Evolutionary conservation across 345 rosid genomes (phyloP), one percentile per base, ranked within the genome.

Genomic region (Anastatica hierochuntica): DNA sequence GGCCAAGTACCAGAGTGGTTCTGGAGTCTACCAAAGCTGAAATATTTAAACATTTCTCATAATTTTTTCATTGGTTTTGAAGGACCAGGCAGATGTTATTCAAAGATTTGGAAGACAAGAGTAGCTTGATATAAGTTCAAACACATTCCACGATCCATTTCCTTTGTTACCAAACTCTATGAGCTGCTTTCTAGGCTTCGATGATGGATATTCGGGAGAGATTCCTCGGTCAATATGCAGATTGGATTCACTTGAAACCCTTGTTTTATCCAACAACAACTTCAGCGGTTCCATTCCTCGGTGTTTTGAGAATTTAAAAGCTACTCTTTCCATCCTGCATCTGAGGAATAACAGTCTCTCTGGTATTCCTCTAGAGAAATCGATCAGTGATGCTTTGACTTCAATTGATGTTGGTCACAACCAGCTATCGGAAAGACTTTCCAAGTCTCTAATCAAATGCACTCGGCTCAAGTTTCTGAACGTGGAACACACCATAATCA

Each of bases 361-460:
- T 4, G 71, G 67, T 7, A 0, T 0, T 27, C 11, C 65, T 26
- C 74, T 63, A 2, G 44, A 0, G 20, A n/a, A n/a, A n/a, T n/a
- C n/a, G n/a, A n/a, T n/a, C n/a, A n/a, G n/a, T n/a, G n/a, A n/a
- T n/a, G n/a, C n/a, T n/a, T n/a, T n/a, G n/a, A n/a, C n/a, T n/a
- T 63, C 68, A 19, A 10, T 46, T 48, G 69, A 49, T 41, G 13
- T 57, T 40, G 56, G 70, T 49, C 0, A 0, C 18, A 80, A 76
- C 50, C 12, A n/a, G 0, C 2, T 38, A 78, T 0, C 30, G n/a
- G 87, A 81, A 10, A 15, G 0, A 12, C 34, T 80, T 36, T 72
- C 78, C 1, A 50, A 14, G 50, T 72, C 79, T 10, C 5, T 83
- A 17, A 56, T 36, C 27, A 80, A 51, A 0, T 78, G 80, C 18